phyloP scores from a whole-genome alignment of 805 yeast genomes.

The Tetrapisispora fleetii region DNA sequence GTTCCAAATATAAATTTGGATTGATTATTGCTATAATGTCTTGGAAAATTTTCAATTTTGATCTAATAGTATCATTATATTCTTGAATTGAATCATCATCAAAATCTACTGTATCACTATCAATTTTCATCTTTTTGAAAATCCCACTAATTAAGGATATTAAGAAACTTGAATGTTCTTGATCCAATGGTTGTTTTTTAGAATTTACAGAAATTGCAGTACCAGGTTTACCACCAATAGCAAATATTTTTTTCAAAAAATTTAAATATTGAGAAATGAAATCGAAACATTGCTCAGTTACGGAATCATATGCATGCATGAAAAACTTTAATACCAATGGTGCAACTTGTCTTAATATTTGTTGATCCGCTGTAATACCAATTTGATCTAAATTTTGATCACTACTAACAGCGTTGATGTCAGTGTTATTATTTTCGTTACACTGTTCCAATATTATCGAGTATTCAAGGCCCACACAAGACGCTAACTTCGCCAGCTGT shows the following conservation, averaged over 20 bases:
- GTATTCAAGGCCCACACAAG: constrained; percentile 67
- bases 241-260: constrained; percentile 48
- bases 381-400: constrained; percentile 18
- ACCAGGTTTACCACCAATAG: constrained; percentile 32
- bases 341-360: constrained; percentile 48
- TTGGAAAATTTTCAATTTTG: constrained; percentile 66
- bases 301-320: constrained; percentile 80
- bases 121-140: constrained; percentile 70
- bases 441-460: constrained; percentile 54
- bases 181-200: constrained; percentile 27
- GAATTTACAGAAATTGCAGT: constrained; percentile 31
- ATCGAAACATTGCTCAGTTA: constrained; percentile 73
- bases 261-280: constrained; percentile 67
- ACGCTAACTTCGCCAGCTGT: constrained; percentile 60
- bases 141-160: constrained; percentile 57
- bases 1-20: constrained; percentile 52
- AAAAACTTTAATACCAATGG: constrained; percentile 66
- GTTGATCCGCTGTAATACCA: constrained; percentile 34
- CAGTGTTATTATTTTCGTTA: constrained; percentile 22
- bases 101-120: constrained; percentile 62
- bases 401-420: neutral
- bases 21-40: constrained; percentile 63
- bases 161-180: constrained; percentile 42
- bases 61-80: constrained; percentile 64
- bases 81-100: constrained; percentile 69